These are phyloP conservation scores for Ascochyta fabae DNA, from an alignment of 2,329 filamentous ascomycete genomes.

Conservation along the genomic window DNA sequence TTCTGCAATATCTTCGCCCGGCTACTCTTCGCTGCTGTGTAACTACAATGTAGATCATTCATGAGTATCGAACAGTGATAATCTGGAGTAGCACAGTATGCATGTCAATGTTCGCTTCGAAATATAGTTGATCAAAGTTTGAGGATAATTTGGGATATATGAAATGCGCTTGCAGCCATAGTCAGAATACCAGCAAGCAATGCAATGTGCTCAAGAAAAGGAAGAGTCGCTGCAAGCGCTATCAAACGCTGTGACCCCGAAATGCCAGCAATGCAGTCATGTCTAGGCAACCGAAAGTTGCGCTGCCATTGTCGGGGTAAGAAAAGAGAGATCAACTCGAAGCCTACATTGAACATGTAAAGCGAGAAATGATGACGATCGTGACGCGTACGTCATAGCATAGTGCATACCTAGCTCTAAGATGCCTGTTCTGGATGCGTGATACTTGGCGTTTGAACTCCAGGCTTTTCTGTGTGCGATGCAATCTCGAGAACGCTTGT, in stretches of 20 bases:
- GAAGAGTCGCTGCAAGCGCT: not conserved
- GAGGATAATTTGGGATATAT: not conserved
- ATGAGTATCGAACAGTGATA: not conserved
- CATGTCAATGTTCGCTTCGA: not conserved
- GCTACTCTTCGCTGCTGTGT: not conserved
- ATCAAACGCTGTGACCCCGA: not conserved
- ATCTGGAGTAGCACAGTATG: not conserved
- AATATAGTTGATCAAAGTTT: not conserved
- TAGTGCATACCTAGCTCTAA: conserved; percentile 10
- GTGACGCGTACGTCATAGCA: not conserved
- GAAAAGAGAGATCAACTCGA: not conserved
- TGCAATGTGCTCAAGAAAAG: not conserved
- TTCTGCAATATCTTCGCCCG: not conserved
- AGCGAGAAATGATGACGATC: not conserved
- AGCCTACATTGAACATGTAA: not conserved
- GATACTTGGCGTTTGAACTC: conserved; percentile 51
- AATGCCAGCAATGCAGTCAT: conserved; percentile 18
- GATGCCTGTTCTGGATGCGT: conserved; percentile 15
- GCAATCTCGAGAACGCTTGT: conserved; percentile 51
- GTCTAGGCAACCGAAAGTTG: not conserved
- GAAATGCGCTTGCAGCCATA: not conserved
- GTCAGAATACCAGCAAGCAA: conserved; percentile 2
- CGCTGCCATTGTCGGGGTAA: not conserved
- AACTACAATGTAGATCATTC: not conserved
- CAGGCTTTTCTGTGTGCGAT: conserved; percentile 49